phyloP scores from a whole-genome alignment of 2,329 filamentous ascomycete genomes.

The Tolypocladium sp. region DNA sequence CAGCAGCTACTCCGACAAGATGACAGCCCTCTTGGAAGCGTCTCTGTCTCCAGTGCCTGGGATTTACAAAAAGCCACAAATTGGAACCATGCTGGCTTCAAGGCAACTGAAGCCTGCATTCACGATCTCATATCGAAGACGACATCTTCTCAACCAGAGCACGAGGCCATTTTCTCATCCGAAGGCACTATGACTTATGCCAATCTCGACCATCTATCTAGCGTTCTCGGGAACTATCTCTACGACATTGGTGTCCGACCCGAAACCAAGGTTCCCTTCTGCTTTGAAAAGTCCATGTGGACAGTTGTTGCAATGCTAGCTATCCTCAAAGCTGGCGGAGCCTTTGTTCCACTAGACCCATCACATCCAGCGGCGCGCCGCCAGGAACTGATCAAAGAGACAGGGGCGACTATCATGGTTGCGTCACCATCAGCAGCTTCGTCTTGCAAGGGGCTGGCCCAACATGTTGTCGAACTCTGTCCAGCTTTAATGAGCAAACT shows the following conservation, averaged over 20 bases:
- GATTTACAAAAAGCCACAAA: not conserved
- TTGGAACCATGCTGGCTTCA: not conserved
- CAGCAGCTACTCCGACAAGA: not conserved
- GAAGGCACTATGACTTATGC: constrained; percentile 2
- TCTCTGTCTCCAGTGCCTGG: not conserved
- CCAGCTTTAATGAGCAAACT: not conserved
- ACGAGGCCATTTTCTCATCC: constrained; percentile 4
- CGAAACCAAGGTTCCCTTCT: not conserved
- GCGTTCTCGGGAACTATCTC: not conserved
- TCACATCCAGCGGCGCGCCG: not conserved
- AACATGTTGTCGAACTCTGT: not conserved
- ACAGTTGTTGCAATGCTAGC: constrained; percentile 12
- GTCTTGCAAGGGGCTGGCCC: not conserved
- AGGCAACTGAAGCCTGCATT: constrained; percentile 13
- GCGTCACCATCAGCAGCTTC: not conserved
- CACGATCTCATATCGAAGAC: constrained; percentile 5
- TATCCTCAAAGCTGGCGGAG: constrained; percentile 15
- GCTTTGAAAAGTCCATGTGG: constrained; percentile 10
- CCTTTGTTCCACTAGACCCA: not conserved
- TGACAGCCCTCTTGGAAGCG: not conserved
- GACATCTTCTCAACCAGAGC: not conserved
- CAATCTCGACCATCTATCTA: constrained; percentile 1
- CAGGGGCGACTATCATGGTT: not conserved
- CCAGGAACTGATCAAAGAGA: not conserved
- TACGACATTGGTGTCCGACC: not conserved